Evolutionary conservation across 257 asterid genomes (phyloP), one percentile per base, ranked within the genome.

Genomic region (Striga asiatica): DNA sequence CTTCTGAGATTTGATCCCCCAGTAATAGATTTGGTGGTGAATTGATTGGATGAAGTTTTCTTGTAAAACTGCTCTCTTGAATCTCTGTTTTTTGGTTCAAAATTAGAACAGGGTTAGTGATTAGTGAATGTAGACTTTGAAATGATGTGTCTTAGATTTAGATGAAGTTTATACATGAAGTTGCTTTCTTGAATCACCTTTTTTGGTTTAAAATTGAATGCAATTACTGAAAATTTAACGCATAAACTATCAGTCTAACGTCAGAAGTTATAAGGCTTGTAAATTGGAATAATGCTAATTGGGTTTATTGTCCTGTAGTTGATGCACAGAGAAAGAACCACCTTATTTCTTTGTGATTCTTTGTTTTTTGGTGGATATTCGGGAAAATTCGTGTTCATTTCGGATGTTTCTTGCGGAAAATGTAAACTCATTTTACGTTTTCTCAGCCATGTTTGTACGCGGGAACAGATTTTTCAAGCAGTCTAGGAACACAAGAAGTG

Each of bases 391-490:
- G 14, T 5, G 14, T 22, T 47, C n/a, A 6, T 46, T 22, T 60
- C 24, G 48, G 62, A 48, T 20, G 41, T 34, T 11, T 61, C 13
- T 28, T 66, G 47, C 38, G 55, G 62, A 50, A 38, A 46, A 16
- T 8, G 0, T 56, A 60, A 50, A n/a, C 50, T 56, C 5, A 43
- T 47, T 54, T 53, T 35, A 17, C 35, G 29, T 43, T 41, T 52
- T 42, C 62, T 56, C 82, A 89, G 94, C 70, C 24, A 73, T 76
- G 76, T 49, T 62, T 42, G 82, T 76, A 59, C 76, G 79, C 0
- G 81, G 82, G 39, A 75, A 66, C 56, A 62, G 82, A 56, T 56
- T 73, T 58, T 53, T 65, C 62, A 85, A 71, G 76, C 79, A 60
- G 39, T 56, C 74, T 13, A 78, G 71, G 57, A 65, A 68, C 48